These are phyloP conservation scores for Cutaneotrichosporon arboriforme DNA, from an alignment of 1,284 basidiomycete species.

Conservation along the genomic window DNA sequence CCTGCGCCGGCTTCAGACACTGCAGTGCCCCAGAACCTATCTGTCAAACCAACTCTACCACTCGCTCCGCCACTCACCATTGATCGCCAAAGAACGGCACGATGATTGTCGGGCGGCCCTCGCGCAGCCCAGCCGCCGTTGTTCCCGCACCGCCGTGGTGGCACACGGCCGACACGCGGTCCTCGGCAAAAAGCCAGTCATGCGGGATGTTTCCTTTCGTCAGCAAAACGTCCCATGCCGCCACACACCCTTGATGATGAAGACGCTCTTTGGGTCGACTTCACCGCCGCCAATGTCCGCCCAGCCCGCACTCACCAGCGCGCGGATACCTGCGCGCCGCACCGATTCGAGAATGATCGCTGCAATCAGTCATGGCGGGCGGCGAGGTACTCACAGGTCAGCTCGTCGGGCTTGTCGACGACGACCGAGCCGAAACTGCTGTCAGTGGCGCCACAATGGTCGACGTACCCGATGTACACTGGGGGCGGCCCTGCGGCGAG, in stretches of 20 bases:
- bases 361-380: slow-evolving; percentile 17
- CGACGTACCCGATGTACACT: slow-evolving; percentile 57
- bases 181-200: slow-evolving; percentile 62
- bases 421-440: slow-evolving; percentile 60
- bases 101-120: slow-evolving; percentile 61
- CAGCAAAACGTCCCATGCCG: slow-evolving; percentile 15
- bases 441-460: background rate
- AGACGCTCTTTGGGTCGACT: slow-evolving; percentile 53
- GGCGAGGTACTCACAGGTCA: slow-evolving; percentile 43
- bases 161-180: slow-evolving; percentile 59
- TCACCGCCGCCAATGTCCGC: slow-evolving; percentile 52
- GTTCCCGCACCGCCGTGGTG: slow-evolving; percentile 67
- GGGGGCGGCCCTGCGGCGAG: slow-evolving; percentile 55
- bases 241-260: slow-evolving; percentile 50
- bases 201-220: slow-evolving; percentile 54
- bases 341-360: slow-evolving; percentile 59
- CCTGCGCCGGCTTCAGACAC: slow-evolving; percentile 62
- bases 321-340: slow-evolving; percentile 54
- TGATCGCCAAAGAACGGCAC: slow-evolving; percentile 70
- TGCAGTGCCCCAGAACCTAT: slow-evolving; percentile 54
- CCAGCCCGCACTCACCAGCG: slow-evolving; percentile 62
- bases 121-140: slow-evolving; percentile 59
- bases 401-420: slow-evolving; percentile 54
- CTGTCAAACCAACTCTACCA: too few relatives aligned
- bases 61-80: slow-evolving; percentile 26